A percentile compares a stretch with the other conserved stretches of the same genome.
Conservation (phyloP, 139 green algal genomes). For the Pleodorina starrii region DNA sequence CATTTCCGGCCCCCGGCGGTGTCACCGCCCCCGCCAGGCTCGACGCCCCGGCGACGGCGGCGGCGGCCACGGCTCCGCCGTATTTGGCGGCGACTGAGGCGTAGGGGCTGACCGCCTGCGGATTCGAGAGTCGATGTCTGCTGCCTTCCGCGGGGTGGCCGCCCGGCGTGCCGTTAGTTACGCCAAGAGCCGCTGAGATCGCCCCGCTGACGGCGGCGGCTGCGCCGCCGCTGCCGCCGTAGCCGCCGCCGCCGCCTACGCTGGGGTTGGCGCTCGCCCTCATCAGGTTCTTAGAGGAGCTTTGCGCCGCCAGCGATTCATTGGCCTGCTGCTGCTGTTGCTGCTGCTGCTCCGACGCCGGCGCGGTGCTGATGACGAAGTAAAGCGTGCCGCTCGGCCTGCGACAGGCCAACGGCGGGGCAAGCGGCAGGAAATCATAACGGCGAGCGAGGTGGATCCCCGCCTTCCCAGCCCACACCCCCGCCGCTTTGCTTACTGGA, state of each 20-base stretch:
- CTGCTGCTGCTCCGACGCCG: background rate
- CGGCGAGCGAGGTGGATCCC: too few species aligned
- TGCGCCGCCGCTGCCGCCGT: background rate
- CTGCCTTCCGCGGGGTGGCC: background rate
- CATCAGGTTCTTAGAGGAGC: background rate
- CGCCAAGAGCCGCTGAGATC: too few species aligned
- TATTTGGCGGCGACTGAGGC: background rate
- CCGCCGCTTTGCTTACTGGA: conserved; percentile 16
- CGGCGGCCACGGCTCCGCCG: background rate
- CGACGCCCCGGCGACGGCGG: background rate
- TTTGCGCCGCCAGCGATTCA: background rate
- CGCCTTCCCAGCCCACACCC: too few species aligned
- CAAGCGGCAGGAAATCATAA: too few species aligned
- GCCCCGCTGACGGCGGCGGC: background rate
- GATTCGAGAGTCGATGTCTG: background rate
- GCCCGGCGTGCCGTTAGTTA: background rate
- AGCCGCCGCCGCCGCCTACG: background rate
- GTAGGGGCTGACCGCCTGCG: background rate
- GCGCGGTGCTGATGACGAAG: conserved; percentile 35
- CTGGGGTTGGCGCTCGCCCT: background rate
- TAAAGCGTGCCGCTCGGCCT: conserved; percentile 27
- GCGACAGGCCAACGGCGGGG: background rate
- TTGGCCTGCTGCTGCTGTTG: too few species aligned
- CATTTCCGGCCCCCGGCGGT: background rate
- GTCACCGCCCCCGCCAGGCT: background rate